These are phyloP conservation scores for Echeveria elegans DNA, from an alignment of 164 flowering plant species.

Conservation along the genomic window DNA sequence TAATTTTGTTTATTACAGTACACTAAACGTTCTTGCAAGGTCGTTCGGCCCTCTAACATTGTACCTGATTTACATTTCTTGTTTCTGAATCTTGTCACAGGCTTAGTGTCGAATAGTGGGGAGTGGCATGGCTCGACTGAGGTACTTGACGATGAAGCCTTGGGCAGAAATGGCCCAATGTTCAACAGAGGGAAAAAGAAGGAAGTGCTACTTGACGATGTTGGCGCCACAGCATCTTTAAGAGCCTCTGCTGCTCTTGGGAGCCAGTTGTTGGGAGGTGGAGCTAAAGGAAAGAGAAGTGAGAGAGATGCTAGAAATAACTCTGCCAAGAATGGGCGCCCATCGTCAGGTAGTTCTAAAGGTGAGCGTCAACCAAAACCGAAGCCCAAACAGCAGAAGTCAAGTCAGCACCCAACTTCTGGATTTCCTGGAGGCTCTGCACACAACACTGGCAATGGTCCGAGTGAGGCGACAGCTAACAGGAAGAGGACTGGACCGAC, in stretches of 20 bases:
- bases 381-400: conserved; percentile 76
- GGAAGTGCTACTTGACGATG: conserved; percentile 69
- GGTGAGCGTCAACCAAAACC: conserved; percentile 64
- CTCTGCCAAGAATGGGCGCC: conserved; percentile 42
- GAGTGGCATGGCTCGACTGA: conserved; percentile 22
- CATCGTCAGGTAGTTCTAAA: conserved; percentile 24
- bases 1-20: too few species aligned
- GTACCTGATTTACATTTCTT: neutral
- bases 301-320: conserved; percentile 45
- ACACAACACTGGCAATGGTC: conserved; percentile 18
- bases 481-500: conserved; percentile 20
- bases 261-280: conserved; percentile 35
- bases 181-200: conserved; percentile 54
- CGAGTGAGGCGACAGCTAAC: conserved; percentile 18
- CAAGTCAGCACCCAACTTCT: conserved; percentile 45
- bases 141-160: conserved; percentile 24
- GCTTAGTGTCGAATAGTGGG: conserved; percentile 10
- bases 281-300: conserved; percentile 70
- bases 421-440: conserved; percentile 24
- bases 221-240: conserved; percentile 33
- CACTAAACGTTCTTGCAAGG: neutral
- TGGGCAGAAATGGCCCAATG: conserved; percentile 43
- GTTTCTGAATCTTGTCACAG: neutral
- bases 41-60: too few species aligned
- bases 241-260: conserved; percentile 38